Percentiles rank a stretch among this genome's conserved stretches.
Conservation (phyloP, 2,329 filamentous ascomycete species). For the Ophiocordyceps australis region DNA sequence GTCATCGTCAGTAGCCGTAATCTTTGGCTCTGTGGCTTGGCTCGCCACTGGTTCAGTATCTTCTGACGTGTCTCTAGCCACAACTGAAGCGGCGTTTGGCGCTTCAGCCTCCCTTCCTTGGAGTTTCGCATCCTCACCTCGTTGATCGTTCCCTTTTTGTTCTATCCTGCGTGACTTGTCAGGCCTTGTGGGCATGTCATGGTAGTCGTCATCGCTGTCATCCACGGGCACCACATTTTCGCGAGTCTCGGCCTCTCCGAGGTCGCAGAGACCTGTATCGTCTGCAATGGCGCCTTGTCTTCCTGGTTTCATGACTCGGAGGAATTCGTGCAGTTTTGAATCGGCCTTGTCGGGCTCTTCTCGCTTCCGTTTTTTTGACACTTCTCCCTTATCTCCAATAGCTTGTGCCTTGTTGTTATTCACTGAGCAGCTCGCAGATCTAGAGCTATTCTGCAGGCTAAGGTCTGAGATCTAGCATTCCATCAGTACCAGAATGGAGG, state of each 20-base stretch:
- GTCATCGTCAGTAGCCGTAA: slow-evolving; percentile 67
- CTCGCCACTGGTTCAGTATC: too few relatives aligned
- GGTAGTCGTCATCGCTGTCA: slow-evolving; percentile 62
- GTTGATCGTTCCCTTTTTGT: too few relatives aligned
- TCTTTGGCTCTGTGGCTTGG: too few relatives aligned
- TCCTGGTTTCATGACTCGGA: slow-evolving; percentile 58
- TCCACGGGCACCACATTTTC: slow-evolving; percentile 25
- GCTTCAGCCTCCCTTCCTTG: too few relatives aligned
- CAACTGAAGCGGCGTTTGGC: too few relatives aligned
- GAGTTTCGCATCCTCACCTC: too few relatives aligned
- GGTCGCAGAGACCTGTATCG: slow-evolving; percentile 8
- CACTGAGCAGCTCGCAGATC: too few relatives aligned
- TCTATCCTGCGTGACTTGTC: slow-evolving; percentile 22
- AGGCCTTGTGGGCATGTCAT: slow-evolving; percentile 38
- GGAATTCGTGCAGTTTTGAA: slow-evolving; percentile 69
- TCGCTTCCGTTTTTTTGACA: slow-evolving; percentile 55
- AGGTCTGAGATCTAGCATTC: slow-evolving; percentile 27
- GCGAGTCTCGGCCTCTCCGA: slow-evolving; percentile 6
- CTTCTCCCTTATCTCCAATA: too few relatives aligned
- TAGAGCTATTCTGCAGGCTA: too few relatives aligned
- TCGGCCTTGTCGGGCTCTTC: slow-evolving; percentile 41
- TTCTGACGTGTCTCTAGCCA: too few relatives aligned
- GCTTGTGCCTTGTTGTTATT: too few relatives aligned
- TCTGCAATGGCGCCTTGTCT: slow-evolving; percentile 15
- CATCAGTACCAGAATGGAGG: slow-evolving; percentile 11